phyloP scores from a whole-genome alignment of 345 rosid genomes.

The Eucalyptus curtisii region DNA sequence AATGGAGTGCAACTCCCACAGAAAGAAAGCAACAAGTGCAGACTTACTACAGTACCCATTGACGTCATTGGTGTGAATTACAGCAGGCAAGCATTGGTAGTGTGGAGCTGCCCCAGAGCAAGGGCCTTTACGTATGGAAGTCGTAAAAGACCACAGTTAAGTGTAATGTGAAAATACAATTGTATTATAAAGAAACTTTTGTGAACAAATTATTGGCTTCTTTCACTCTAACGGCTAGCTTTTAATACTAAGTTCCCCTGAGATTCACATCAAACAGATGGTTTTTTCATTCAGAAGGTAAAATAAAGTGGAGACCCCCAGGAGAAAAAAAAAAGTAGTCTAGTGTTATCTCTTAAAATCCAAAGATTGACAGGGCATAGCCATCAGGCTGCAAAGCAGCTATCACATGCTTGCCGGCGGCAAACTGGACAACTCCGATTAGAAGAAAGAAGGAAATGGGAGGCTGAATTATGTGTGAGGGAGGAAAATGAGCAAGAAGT shows the following conservation, averaged over 20 bases:
- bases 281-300: background rate
- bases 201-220: background rate
- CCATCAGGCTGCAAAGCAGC: background rate
- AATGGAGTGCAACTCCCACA: background rate
- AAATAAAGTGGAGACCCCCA: background rate
- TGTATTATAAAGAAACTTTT: background rate
- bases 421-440: background rate
- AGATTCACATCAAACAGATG: background rate
- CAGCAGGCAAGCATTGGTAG: background rate
- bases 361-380: background rate
- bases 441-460: background rate
- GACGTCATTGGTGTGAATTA: background rate
- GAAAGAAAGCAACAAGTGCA: background rate
- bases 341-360: background rate
- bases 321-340: background rate
- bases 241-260: background rate
- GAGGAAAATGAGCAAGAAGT: background rate
- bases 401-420: background rate
- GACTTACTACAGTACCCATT: background rate
- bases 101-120: background rate
- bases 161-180: background rate
- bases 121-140: background rate
- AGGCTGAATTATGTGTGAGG: background rate
- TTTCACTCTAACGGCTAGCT: background rate
- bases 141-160: background rate